A percentile compares a stretch with the other conserved stretches of the same genome.
Conservation (phyloP, 305 asterid genomes). For the Galium porrigens region DNA sequence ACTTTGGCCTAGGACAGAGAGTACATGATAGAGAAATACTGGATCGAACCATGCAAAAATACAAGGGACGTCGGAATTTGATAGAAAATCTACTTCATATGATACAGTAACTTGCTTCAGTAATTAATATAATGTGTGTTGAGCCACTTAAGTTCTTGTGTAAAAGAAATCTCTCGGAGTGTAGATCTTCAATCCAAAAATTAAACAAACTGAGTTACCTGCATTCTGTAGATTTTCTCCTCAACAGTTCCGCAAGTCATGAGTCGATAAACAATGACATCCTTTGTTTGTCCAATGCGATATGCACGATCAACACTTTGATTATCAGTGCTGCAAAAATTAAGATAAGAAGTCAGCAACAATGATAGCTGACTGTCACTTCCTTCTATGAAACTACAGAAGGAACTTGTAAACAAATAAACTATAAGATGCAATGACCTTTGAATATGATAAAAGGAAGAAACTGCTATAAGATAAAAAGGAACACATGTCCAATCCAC, state of each 20-base stretch:
- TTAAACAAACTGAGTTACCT: constrained; percentile 29
- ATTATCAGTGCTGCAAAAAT: constrained; percentile 67
- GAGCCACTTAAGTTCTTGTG: background rate
- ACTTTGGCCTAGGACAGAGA: background rate
- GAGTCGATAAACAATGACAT: constrained; percentile 78
- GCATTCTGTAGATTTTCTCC: constrained; percentile 82
- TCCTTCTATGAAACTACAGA: background rate
- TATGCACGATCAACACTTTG: constrained; percentile 97
- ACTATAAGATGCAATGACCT: background rate
- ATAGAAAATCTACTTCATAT: background rate
- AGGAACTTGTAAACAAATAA: background rate
- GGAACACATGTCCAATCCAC: background rate
- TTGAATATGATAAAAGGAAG: background rate
- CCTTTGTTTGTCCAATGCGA: constrained; percentile 86
- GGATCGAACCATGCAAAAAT: background rate
- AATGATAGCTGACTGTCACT: background rate
- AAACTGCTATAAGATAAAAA: background rate
- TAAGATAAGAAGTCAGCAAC: constrained; percentile 9
- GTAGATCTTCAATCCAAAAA: background rate
- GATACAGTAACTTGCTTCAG: background rate
- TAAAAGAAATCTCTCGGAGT: background rate
- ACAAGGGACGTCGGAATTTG: background rate
- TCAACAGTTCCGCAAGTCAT: constrained; percentile 92
- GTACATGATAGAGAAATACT: background rate
- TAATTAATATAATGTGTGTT: background rate